phyloP scores from a whole-genome alignment of 2,329 filamentous ascomycete species.

The Xenosphaeropsis pyriputrescens region DNA sequence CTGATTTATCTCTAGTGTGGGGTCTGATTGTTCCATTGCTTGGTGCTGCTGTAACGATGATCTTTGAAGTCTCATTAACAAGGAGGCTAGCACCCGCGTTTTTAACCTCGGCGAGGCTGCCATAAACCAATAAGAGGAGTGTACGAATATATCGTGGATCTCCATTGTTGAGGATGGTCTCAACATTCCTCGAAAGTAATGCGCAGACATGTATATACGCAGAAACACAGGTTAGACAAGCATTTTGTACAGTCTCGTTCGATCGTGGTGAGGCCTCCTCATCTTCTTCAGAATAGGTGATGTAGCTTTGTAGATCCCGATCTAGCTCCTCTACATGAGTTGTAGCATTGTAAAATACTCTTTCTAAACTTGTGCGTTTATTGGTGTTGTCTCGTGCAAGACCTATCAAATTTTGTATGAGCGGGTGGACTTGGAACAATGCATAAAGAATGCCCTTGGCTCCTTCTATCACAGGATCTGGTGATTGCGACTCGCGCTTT shows the following conservation, averaged over 20 bases:
- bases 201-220: conserved; percentile 53
- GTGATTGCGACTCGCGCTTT: conserved; percentile 43
- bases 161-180: conserved; percentile 48
- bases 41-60: background rate
- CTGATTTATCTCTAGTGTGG: conserved; percentile 34
- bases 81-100: conserved; percentile 15
- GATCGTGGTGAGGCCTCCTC: conserved; percentile 31
- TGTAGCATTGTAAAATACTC: conserved; percentile 54
- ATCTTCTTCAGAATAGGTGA: conserved; percentile 32
- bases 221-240: conserved; percentile 46
- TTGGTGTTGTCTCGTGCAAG: conserved; percentile 43
- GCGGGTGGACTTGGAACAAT: conserved; percentile 52
- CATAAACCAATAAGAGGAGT: conserved; percentile 47
- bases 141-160: conserved; percentile 54
- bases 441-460: conserved; percentile 54
- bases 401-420: conserved; percentile 50
- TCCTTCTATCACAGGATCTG: conserved; percentile 46
- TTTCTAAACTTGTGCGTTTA: conserved; percentile 48
- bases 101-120: conserved; percentile 52
- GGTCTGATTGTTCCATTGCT: conserved; percentile 31
- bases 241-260: conserved; percentile 48
- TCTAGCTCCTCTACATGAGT: conserved; percentile 52
- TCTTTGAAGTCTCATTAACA: conserved; percentile 1
- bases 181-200: conserved; percentile 43
- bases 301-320: conserved; percentile 47